Conservation (phyloP, 371 early-diverging fungal genomes). For the Dinochytrium kinnereticum region DNA sequence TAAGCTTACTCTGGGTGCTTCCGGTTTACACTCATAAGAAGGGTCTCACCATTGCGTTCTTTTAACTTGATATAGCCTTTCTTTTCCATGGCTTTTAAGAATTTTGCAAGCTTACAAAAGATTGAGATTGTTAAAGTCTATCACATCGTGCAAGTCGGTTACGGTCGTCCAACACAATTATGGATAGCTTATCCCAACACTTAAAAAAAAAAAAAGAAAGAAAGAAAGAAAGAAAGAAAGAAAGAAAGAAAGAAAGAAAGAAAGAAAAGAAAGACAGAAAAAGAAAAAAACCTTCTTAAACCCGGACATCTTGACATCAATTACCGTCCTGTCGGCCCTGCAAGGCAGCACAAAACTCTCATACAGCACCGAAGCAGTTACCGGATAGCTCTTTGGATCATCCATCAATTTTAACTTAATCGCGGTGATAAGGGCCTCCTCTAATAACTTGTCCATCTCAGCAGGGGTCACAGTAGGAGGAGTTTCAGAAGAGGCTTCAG, state of each 20-base stretch:
- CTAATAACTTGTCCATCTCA: constrained; percentile 44
- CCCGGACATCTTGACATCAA: constrained; percentile 46
- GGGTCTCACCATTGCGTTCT: constrained; percentile 45
- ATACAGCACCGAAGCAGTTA: constrained; percentile 39
- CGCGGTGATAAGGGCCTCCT: constrained; percentile 36
- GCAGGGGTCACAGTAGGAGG: constrained; percentile 15
- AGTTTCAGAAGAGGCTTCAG: constrained; percentile 7
- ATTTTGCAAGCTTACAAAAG: constrained; percentile 38
- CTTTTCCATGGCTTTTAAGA: constrained; percentile 53
- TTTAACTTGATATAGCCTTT: constrained; percentile 45
- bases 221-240: not conserved
- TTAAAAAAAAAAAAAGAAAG: no score
- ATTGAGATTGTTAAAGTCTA: not conserved
- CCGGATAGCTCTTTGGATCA: constrained; percentile 41
- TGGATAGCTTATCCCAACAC: not conserved
- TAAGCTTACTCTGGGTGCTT: constrained; percentile 42
- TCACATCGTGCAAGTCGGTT: no score
- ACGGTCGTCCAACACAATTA: no score
- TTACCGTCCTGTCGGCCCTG: constrained; percentile 25
- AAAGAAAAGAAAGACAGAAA: no score
- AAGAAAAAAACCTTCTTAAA: constrained; percentile 43
- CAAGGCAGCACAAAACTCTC: constrained; percentile 41
- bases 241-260: no score
- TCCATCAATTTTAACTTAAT: constrained; percentile 30
- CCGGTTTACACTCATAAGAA: constrained; percentile 36